These are phyloP conservation scores for Lasiosphaeria ovina DNA, from an alignment of 495 filamentous ascomycete species.

Conservation along the genomic window DNA sequence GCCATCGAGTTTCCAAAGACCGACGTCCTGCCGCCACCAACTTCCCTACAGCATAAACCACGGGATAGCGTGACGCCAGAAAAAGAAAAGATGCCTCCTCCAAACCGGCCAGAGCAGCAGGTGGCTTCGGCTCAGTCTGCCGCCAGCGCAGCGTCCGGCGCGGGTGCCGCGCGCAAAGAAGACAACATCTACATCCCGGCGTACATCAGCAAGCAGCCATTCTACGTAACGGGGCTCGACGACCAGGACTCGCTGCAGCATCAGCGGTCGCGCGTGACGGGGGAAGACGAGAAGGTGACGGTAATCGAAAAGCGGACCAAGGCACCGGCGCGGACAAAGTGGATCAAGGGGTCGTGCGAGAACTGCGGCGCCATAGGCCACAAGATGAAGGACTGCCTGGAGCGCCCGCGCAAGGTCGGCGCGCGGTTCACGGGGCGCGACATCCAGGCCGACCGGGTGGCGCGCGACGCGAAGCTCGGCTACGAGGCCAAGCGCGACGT, in stretches of 20 bases:
- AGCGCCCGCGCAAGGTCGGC: slow-evolving; percentile 82
- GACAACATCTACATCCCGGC: slow-evolving; percentile 98
- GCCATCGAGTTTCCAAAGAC: too few relatives aligned
- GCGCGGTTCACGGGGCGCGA: slow-evolving; percentile 90
- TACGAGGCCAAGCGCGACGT: slow-evolving; percentile 99
- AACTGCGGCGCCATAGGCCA: slow-evolving; percentile 98
- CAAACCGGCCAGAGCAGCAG: slow-evolving; percentile 17
- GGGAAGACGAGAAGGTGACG: slow-evolving; percentile 61
- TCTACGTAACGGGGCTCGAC: slow-evolving; percentile 81
- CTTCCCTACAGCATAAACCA: not conserved
- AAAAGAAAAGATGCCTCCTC: slow-evolving; percentile 15
- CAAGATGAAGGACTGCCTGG: slow-evolving; percentile 90
- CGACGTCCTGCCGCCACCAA: not conserved
- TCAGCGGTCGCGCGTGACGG: slow-evolving; percentile 73
- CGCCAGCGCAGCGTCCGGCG: slow-evolving; percentile 27
- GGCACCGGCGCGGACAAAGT: slow-evolving; percentile 85
- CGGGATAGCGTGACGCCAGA: not conserved
- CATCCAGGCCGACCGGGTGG: slow-evolving; percentile 88
- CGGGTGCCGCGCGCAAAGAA: slow-evolving; percentile 63
- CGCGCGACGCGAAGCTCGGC: slow-evolving; percentile 78
- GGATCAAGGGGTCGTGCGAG: slow-evolving; percentile 94
- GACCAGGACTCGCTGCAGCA: slow-evolving; percentile 91
- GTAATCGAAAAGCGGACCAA: slow-evolving; percentile 63
- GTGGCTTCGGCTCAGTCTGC: slow-evolving; percentile 1
- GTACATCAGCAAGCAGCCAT: slow-evolving; percentile 97